Evolutionary conservation across 108 stramenopile species (phyloP), one percentile per base, ranked within the genome.

Genomic region (Fistulifera pelliculosa): DNA sequence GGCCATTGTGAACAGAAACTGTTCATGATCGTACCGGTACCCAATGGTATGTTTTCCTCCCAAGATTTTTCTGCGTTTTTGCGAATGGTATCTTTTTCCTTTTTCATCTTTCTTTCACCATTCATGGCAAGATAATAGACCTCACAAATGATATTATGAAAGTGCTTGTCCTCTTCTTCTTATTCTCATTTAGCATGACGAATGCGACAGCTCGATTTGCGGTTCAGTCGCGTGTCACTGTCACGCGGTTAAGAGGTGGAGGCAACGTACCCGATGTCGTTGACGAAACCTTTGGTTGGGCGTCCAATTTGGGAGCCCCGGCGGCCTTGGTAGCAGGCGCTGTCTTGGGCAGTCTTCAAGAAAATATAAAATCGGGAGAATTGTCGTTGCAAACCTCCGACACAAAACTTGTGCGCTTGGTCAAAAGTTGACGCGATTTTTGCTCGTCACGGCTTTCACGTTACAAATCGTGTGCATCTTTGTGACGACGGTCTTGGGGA

Each of bases 261-360:
- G 47, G 16, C n/a, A 18, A 48, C 10, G 47, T 48, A 18, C 10
- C 12, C 16, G 17, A 48, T 12, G 17, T 48, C 17, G 17, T 48
- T 13, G 47, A 17, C 8, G 17, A 16, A 10, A 18, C n/a, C 17
- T 68, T 53, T 38, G 67, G 50, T 2, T 68, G 67, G 70, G 8
- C 1, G 38, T 28, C 28, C 35, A 72, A 72, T 52, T 42, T 65
- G 28, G 71, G 64, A 6, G 65, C 65, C 23, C 71, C 71, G 5
- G 52, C 65, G 18, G 63, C 71, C 16, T 60, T 72, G 48, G 71
- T 72, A 1, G 71, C 71, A 11, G 71, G 71, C 41, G 71, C 65
- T 18, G 71, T 72, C 25, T 11, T 72, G 24, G 71, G 58, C 11
- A 61, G 65, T 18, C 35, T 66, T 25, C 40, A 48, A 1, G 60